Conservation (phyloP, 495 filamentous ascomycete genomes). For the Coniosporium apollinis region DNA sequence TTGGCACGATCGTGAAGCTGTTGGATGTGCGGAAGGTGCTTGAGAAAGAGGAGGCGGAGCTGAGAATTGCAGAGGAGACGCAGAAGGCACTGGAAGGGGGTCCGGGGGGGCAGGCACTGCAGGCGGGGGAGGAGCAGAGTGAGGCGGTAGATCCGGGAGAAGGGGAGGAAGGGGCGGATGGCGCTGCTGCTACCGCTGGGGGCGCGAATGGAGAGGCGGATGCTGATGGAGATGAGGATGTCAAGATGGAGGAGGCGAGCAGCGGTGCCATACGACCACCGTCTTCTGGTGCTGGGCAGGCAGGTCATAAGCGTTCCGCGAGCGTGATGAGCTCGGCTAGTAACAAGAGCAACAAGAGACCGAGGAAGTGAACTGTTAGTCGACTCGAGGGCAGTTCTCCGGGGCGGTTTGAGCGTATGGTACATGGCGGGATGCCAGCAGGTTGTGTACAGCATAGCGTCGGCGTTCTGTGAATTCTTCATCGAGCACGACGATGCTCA, state of each 20-base stretch:
- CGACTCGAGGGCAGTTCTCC: no score
- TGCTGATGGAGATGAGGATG: conserved; percentile 9
- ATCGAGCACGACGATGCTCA: no score
- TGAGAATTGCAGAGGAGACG: conserved; percentile 44
- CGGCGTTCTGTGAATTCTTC: no score
- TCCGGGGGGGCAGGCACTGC: conserved; percentile 34
- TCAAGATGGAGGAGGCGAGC: conserved; percentile 1
- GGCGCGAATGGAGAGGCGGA: conserved; percentile 7
- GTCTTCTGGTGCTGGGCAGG: conserved; percentile 5
- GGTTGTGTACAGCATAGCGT: no score
- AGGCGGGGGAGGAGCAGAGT: conserved; percentile 13
- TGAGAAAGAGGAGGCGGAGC: conserved; percentile 77
- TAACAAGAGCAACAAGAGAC: neutral
- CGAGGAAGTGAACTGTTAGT: no score
- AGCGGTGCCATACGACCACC: neutral
- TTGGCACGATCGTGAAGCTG: conserved; percentile 53
- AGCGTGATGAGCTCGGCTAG: neutral
- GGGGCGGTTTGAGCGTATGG: no score
- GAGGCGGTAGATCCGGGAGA: conserved; percentile 10
- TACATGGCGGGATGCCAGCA: no score
- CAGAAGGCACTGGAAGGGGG: neutral
- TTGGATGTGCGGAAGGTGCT: conserved; percentile 68
- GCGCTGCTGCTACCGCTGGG: conserved; percentile 10
- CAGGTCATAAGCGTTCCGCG: conserved; percentile 6
- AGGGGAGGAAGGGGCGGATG: conserved; percentile 1